Evolutionary conservation across 2,329 filamentous ascomycete genomes (phyloP).

Genomic region (Botryotinia convoluta): DNA sequence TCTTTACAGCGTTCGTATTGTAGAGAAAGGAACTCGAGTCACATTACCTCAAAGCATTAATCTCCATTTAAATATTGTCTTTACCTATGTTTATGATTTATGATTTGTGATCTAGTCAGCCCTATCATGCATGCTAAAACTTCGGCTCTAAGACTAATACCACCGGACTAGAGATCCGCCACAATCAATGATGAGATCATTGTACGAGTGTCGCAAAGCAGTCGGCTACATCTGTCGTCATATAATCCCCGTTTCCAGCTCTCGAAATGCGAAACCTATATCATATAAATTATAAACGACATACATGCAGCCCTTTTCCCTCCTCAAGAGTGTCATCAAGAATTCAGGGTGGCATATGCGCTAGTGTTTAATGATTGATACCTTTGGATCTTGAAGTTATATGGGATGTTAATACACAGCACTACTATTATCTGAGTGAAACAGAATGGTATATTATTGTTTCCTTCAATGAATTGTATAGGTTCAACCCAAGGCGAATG

Average conservation of each 20-base stretch:
- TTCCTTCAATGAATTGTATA: not conserved
- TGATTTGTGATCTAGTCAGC: not conserved
- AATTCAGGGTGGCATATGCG: not conserved
- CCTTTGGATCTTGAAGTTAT: not conserved
- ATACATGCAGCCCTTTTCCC: not conserved
- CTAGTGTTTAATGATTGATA: not conserved
- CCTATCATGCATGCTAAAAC: not conserved
- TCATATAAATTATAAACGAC: not conserved
- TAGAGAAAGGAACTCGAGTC: not conserved
- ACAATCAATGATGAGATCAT: not conserved
- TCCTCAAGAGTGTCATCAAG: not conserved
- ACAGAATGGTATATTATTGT: not conserved
- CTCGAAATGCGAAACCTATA: no score
- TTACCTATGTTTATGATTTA: not conserved
- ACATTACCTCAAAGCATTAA: not conserved
- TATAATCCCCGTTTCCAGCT: not conserved
- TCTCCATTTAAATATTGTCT: not conserved
- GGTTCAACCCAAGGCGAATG: not conserved
- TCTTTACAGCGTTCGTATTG: not conserved
- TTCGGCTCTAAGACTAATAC: not conserved
- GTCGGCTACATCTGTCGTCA: not conserved
- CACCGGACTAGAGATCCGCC: not conserved
- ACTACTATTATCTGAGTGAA: not conserved
- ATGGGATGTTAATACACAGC: not conserved
- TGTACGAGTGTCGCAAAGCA: not conserved